Conservation (phyloP, 2,329 filamentous ascomycete species). For the Claviceps arundinis region DNA sequence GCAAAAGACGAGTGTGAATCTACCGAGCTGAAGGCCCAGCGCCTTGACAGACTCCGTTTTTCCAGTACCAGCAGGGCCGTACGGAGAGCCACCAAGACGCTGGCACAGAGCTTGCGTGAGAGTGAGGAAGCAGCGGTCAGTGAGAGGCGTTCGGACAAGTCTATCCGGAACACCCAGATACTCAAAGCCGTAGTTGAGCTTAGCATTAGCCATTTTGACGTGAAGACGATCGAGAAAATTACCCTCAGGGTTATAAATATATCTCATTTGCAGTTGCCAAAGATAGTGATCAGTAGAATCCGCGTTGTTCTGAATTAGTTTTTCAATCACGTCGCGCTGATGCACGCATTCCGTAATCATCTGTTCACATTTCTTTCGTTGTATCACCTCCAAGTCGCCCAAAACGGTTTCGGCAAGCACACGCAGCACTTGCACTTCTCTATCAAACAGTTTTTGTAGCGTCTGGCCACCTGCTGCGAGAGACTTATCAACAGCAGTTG, state of each 20-base stretch:
- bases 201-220: constrained; percentile 94
- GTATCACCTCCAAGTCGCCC: constrained; percentile 73
- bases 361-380: constrained; percentile 94
- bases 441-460: constrained; percentile 60
- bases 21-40: constrained; percentile 85
- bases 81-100: constrained; percentile 88
- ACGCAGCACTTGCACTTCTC: constrained; percentile 72
- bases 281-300: constrained; percentile 67
- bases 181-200: constrained; percentile 92
- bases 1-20: constrained; percentile 97
- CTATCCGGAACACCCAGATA: constrained; percentile 94
- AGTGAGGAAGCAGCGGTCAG: constrained; percentile 95
- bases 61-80: constrained; percentile 92
- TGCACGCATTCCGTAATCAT: constrained; percentile 98
- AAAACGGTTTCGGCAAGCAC: constrained; percentile 81
- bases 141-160: constrained; percentile 90
- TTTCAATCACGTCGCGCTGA: constrained; percentile 86
- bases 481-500: constrained; percentile 67
- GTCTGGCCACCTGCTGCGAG: constrained; percentile 58
- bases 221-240: constrained; percentile 70
- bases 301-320: constrained; percentile 64
- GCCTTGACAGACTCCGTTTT: constrained; percentile 99
- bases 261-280: constrained; percentile 96
- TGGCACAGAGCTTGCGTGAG: constrained; percentile 93
- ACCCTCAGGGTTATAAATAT: constrained; percentile 73